phyloP scores from a whole-genome alignment of 768 basidiomycete genomes.

The Inosperma sp. region DNA sequence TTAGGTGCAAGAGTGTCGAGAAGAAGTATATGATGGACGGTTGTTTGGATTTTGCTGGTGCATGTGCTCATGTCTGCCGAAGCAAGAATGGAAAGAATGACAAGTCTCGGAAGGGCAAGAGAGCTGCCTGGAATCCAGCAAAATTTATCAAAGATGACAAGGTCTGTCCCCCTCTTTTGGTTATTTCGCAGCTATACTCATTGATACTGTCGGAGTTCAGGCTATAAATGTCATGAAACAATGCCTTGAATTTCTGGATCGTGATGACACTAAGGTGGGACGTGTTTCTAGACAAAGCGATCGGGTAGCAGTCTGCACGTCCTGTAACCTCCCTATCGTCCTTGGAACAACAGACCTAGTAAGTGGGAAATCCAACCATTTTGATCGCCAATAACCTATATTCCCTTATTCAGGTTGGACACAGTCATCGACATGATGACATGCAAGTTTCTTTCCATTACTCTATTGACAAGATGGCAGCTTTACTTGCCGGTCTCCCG shows the following conservation, averaged over 20 bases:
- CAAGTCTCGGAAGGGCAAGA: constrained; percentile 20
- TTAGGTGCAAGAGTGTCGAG: constrained; percentile 39
- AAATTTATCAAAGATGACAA: constrained; percentile 57
- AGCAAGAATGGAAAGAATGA: constrained; percentile 24
- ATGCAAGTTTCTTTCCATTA: constrained; percentile 30
- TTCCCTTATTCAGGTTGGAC: constrained; percentile 45
- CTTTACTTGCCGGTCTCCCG: constrained; percentile 16
- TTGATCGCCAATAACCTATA: background rate
- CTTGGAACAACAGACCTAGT: constrained; percentile 49
- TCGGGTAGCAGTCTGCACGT: constrained; percentile 41
- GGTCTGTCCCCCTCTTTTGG: constrained; percentile 30
- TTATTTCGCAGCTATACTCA: background rate
- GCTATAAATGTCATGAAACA: constrained; percentile 42
- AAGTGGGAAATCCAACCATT: constrained; percentile 15
- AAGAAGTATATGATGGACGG: constrained; percentile 32
- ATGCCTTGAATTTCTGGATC: constrained; percentile 29
- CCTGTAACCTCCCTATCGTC: constrained; percentile 46
- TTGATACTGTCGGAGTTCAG: constrained; percentile 27
- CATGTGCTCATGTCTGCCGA: constrained; percentile 55
- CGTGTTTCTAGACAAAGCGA: constrained; percentile 20
- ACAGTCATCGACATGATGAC: constrained; percentile 58
- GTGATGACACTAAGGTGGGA: constrained; percentile 30
- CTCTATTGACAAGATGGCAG: constrained; percentile 2
- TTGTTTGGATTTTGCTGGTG: constrained; percentile 54
- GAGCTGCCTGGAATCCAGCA: constrained; percentile 41